A percentile compares a stretch with the other conserved stretches of the same genome.
These are phyloP conservation scores for Thielaviopsis musarum DNA, from an alignment of 2,329 filamentous ascomycete species.

Conservation along the genomic window DNA sequence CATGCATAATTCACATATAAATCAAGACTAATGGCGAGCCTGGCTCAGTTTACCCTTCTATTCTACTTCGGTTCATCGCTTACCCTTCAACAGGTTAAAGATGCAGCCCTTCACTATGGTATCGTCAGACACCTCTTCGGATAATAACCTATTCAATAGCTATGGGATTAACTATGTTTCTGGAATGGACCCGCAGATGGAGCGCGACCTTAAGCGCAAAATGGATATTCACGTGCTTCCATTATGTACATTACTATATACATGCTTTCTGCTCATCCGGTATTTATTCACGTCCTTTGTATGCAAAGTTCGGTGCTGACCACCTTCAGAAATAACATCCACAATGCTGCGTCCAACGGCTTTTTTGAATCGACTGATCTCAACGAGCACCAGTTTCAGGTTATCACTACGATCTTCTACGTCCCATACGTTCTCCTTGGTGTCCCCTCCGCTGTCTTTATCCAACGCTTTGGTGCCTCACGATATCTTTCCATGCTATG, in stretches of 20 bases:
- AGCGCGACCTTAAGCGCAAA: not conserved
- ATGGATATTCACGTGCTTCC: not conserved
- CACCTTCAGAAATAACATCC: not conserved
- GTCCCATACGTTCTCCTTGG: not conserved
- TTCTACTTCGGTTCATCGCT: not conserved
- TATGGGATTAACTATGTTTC: not conserved
- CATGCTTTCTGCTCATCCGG: not conserved
- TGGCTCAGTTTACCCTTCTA: not conserved
- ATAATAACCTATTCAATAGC: not conserved
- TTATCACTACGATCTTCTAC: not conserved
- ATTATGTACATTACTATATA: not conserved
- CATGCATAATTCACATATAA: not conserved
- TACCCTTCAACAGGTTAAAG: not conserved
- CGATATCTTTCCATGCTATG: not conserved
- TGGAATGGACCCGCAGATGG: slow-evolving; percentile 4
- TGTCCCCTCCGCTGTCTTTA: not conserved
- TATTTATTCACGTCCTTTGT: not conserved
- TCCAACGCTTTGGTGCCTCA: not conserved
- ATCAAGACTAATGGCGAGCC: too few species aligned
- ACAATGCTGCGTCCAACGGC: not conserved
- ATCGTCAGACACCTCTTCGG: not conserved
- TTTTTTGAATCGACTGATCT: not conserved
- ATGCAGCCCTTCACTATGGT: not conserved
- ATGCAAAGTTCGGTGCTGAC: not conserved
- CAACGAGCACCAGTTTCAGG: not conserved